Conservation (phyloP, 768 basidiomycete genomes). For the Clitopilus hobsonii region DNA sequence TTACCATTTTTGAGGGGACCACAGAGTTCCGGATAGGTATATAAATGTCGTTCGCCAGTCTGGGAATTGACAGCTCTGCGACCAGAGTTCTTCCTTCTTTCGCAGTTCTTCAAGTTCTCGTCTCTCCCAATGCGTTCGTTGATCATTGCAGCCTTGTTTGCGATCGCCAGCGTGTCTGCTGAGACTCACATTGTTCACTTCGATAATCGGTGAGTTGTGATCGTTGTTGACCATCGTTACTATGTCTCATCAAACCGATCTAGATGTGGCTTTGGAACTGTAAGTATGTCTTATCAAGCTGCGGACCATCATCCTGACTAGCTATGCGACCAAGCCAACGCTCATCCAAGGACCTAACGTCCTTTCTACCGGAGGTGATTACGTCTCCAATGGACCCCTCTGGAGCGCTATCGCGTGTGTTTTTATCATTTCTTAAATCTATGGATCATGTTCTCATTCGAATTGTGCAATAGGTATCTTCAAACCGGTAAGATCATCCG, state of each 20-base stretch:
- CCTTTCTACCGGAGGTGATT: conserved; percentile 25
- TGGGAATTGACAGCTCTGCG: no score
- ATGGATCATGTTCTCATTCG: not conserved
- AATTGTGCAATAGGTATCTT: conserved; percentile 19
- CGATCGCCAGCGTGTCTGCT: conserved; percentile 16
- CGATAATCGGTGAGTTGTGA: conserved; percentile 21
- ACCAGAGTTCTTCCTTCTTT: not conserved
- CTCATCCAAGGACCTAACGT: conserved; percentile 23
- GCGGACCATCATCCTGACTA: no score
- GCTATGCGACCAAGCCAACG: no score
- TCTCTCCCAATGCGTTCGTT: not conserved
- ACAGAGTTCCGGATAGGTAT: no score
- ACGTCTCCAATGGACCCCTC: conserved; percentile 22
- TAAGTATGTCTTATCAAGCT: conserved; percentile 14
- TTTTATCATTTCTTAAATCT: not conserved
- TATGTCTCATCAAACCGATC: not conserved
- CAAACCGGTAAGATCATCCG: conserved; percentile 19
- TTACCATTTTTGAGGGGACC: no score
- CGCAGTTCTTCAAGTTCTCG: not conserved
- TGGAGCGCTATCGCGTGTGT: conserved; percentile 31
- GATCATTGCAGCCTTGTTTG: conserved; percentile 7
- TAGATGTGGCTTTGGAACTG: conserved; percentile 30
- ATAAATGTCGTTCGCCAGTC: no score
- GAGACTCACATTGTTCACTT: conserved; percentile 33
- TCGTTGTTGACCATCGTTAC: not conserved